These are phyloP conservation scores for Ceratocystis ficicola DNA, from an alignment of 2,329 filamentous ascomycete species.

Conservation along the genomic window DNA sequence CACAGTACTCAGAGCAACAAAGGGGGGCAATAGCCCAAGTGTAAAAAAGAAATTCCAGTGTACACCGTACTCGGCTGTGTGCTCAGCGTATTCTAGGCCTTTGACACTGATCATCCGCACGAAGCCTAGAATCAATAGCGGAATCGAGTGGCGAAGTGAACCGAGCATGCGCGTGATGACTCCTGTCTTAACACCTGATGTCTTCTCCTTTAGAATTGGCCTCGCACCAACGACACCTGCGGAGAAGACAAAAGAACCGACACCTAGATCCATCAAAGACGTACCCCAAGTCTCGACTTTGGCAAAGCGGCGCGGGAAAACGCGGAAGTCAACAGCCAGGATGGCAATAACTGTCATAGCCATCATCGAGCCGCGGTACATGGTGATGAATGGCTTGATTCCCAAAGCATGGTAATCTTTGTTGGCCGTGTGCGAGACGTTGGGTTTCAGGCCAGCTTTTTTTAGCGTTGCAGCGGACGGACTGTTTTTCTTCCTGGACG, in stretches of 20 bases:
- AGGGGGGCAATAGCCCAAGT: conserved; percentile 73
- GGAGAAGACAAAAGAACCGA: conserved; percentile 94
- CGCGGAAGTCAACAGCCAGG: conserved; percentile 86
- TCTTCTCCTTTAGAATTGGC: conserved; percentile 58
- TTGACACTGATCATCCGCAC: conserved; percentile 82
- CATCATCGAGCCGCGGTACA: conserved; percentile 85
- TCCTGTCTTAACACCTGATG: conserved; percentile 38
- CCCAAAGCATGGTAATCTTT: conserved; percentile 42
- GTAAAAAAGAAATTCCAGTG: conserved; percentile 99
- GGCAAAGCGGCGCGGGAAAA: conserved; percentile 88
- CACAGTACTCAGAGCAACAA: conserved; percentile 71
- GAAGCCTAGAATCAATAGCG: conserved; percentile 66
- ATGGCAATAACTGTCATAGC: conserved; percentile 81
- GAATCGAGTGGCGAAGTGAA: conserved; percentile 69
- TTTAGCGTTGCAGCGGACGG: conserved; percentile 30
- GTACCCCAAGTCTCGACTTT: conserved; percentile 99
- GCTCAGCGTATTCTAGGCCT: conserved; percentile 87
- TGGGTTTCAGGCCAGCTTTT: conserved; percentile 31
- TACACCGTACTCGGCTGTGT: conserved; percentile 93
- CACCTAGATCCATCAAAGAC: conserved; percentile 95
- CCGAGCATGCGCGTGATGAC: conserved; percentile 47
- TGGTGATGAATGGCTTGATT: conserved; percentile 82
- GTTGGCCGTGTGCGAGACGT: conserved; percentile 21
- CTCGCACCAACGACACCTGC: conserved; percentile 82
- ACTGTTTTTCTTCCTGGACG: conserved; percentile 24